Evolutionary conservation across 139 green algal genomes (phyloP).

Genomic region (Coccomyxa sp.): DNA sequence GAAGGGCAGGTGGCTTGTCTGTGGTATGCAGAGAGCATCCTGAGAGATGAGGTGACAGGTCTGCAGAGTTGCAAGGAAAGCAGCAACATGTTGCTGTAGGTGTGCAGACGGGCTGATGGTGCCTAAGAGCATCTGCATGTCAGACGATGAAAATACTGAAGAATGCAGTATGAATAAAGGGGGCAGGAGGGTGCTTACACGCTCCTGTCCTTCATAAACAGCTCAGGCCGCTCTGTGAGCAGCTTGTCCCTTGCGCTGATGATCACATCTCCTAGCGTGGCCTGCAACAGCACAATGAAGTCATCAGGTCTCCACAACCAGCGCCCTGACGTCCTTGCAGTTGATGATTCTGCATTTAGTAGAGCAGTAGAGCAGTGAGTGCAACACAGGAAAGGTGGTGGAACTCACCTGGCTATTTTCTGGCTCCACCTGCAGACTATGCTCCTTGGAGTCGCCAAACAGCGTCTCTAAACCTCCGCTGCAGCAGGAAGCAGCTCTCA

Average conservation of each 20-base stretch:
- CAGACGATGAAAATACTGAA: no score
- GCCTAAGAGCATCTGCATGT: no score
- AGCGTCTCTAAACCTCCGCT: constrained; percentile 81
- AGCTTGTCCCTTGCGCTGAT: constrained; percentile 66
- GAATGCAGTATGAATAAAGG: no score
- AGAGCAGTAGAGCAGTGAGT: neutral
- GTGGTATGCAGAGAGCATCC: no score
- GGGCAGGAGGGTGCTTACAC: constrained; percentile 76
- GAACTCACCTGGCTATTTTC: neutral
- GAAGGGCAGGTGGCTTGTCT: no score
- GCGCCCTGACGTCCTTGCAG: neutral
- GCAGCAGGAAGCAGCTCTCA: no score
- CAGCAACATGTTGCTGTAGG: no score
- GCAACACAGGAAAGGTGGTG: no score
- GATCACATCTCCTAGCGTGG: constrained; percentile 61
- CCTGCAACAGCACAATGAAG: constrained; percentile 20
- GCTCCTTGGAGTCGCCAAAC: constrained; percentile 67
- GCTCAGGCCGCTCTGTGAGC: constrained; percentile 75
- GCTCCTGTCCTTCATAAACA: constrained; percentile 81
- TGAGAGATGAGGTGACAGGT: no score
- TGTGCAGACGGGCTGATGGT: no score
- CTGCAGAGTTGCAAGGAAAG: no score
- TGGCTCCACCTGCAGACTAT: constrained; percentile 47
- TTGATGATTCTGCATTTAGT: neutral
- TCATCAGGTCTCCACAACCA: neutral